phyloP scores from a whole-genome alignment of 805 yeast genomes.

The Cyberlindnera mississippiensis region DNA sequence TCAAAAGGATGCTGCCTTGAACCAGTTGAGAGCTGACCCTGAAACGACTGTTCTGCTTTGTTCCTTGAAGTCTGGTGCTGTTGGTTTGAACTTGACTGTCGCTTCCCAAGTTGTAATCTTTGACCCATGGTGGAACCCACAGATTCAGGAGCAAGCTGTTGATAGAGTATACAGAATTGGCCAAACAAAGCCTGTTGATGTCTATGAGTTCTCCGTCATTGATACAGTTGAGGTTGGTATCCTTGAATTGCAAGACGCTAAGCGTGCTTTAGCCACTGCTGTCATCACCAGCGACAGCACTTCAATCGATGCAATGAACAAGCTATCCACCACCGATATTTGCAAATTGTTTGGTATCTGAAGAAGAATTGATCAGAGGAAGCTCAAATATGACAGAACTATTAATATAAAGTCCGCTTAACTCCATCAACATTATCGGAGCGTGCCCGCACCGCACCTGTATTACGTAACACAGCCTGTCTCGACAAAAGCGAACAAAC shows the following conservation, averaged over 20 bases:
- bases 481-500: too few relatives aligned
- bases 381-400: too few relatives aligned
- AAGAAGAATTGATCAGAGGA: too few relatives aligned
- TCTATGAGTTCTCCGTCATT: conserved; percentile 70
- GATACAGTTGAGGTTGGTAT: conserved; percentile 80
- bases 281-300: conserved; percentile 65
- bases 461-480: too few relatives aligned
- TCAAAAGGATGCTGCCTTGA: conserved; percentile 30
- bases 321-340: conserved; percentile 28
- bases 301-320: conserved; percentile 58
- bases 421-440: too few relatives aligned
- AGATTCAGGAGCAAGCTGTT: conserved; percentile 84
- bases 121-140: conserved; percentile 98
- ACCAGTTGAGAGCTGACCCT: conserved; percentile 28
- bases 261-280: conserved; percentile 67
- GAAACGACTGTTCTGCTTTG: conserved; percentile 47
- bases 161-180: conserved; percentile 93
- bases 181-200: conserved; percentile 66
- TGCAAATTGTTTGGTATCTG: conserved; percentile 15
- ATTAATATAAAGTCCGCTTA: too few relatives aligned
- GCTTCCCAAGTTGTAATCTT: conserved; percentile 80
- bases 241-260: conserved; percentile 78
- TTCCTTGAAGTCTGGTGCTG: conserved; percentile 89
- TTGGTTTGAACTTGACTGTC: conserved; percentile 79
- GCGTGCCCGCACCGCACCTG: too few relatives aligned